Evolutionary conservation across 352 stramenopile genomes (phyloP).

Genomic region (Elongisporangium undulatum): DNA sequence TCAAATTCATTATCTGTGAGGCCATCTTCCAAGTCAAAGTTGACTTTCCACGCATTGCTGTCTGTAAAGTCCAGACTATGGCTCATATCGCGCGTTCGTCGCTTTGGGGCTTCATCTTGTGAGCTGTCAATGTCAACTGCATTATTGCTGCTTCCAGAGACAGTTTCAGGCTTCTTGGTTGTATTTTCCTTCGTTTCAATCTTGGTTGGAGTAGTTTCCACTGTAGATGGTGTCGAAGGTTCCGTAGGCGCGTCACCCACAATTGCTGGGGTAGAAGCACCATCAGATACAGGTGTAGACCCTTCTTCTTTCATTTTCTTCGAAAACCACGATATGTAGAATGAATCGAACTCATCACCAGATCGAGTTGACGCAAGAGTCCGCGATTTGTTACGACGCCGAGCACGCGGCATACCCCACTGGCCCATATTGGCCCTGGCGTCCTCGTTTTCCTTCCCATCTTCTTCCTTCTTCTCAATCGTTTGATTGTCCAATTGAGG

Average conservation of each 20-base stretch:
- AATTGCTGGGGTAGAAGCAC: neutral
- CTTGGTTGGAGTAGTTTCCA: constrained; percentile 2
- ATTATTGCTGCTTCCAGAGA: constrained; percentile 5
- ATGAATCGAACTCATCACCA: constrained; percentile 53
- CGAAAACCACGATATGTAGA: constrained; percentile 73
- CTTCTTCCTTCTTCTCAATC: constrained; percentile 15
- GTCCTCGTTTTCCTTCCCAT: constrained; percentile 22
- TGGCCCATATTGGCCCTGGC: constrained; percentile 46
- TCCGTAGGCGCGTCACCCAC: neutral
- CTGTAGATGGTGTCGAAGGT: neutral
- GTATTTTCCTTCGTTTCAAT: constrained; percentile 1
- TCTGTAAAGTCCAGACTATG: constrained; percentile 74
- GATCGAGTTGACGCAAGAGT: constrained; percentile 35
- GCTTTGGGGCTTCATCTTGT: constrained; percentile 24
- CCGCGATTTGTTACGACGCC: constrained; percentile 30
- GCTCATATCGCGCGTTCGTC: constrained; percentile 49
- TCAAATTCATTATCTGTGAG: constrained; percentile 42
- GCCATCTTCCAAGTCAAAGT: constrained; percentile 70
- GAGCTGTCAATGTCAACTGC: constrained; percentile 14
- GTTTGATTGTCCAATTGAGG: constrained; percentile 12
- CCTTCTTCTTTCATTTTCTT: constrained; percentile 33
- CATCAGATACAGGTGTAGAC: constrained; percentile 4
- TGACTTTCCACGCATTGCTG: constrained; percentile 60
- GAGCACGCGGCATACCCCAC: constrained; percentile 59
- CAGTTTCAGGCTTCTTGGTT: constrained; percentile 6